Conservation (phyloP, 805 yeast species). For the Crinitomyces ghanaensis region DNA sequence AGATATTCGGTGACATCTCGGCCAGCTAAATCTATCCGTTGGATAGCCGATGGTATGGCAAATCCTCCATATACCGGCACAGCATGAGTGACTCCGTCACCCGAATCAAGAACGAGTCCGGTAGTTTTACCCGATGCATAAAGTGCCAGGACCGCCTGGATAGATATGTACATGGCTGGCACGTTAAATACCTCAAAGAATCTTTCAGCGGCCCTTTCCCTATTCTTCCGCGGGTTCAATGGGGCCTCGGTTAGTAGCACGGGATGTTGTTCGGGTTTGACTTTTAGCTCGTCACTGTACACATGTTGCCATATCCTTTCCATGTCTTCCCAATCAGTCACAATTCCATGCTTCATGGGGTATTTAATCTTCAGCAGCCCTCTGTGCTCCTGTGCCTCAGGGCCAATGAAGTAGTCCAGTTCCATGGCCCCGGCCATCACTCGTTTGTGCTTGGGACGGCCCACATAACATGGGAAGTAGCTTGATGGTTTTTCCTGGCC, state of each 20-base stretch:
- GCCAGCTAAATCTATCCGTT: conserved; percentile 98
- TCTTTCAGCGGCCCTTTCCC: conserved; percentile 99
- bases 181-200: conserved; percentile 98
- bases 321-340: conserved; percentile 99
- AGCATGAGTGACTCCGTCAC: conserved; percentile 99
- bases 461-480: conserved; percentile 97
- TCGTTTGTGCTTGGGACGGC: conserved; percentile 99
- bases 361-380: conserved; percentile 98
- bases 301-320: conserved; percentile 99
- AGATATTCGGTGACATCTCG: conserved; percentile 98
- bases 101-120: conserved; percentile 98
- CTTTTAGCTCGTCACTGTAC: conserved; percentile 99
- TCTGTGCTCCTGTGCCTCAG: conserved; percentile 99
- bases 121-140: conserved; percentile 99
- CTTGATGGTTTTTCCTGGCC: conserved; percentile 99
- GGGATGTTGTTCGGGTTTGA: conserved; percentile 99
- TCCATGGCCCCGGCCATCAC: conserved; percentile 99
- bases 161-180: conserved; percentile 98
- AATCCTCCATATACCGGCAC: conserved; percentile 99
- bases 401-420: conserved; percentile 99
- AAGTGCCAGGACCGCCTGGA: conserved; percentile 95
- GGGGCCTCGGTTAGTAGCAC: conserved; percentile 99
- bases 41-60: conserved; percentile 97
- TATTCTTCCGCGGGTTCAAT: conserved; percentile 98
- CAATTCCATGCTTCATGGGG: conserved; percentile 99